Evolutionary conservation across 2,329 filamentous ascomycete genomes (phyloP).

Genomic region (Colletotrichum magnum): DNA sequence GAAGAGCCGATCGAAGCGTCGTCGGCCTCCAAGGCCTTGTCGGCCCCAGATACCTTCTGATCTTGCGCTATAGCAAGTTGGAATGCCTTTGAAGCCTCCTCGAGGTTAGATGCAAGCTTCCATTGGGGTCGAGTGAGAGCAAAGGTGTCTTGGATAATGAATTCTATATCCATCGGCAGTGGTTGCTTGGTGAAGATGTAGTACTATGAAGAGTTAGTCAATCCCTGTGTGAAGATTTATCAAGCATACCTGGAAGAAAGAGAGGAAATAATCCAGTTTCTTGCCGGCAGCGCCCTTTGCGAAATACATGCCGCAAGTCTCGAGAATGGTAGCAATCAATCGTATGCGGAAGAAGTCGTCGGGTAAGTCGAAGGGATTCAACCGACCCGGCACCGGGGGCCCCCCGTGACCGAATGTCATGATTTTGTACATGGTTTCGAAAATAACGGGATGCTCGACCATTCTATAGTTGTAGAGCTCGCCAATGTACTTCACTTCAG

Average conservation of each 20-base stretch:
- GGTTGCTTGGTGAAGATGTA: slow-evolving; percentile 93
- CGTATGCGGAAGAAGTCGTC: slow-evolving; percentile 98
- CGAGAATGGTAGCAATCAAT: slow-evolving; percentile 87
- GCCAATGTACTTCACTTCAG: slow-evolving; percentile 95
- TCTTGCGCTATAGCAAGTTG: slow-evolving; percentile 91
- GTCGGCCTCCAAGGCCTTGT: slow-evolving; percentile 79
- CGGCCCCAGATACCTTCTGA: slow-evolving; percentile 83
- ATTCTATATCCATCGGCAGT: slow-evolving; percentile 96
- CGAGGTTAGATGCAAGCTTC: slow-evolving; percentile 85
- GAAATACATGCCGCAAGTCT: slow-evolving; percentile 97
- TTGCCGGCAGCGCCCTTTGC: slow-evolving; percentile 94
- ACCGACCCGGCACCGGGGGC: slow-evolving; percentile 82
- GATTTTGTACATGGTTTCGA: slow-evolving; percentile 95
- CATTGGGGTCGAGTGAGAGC: slow-evolving; percentile 89
- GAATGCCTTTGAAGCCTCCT: slow-evolving; percentile 88
- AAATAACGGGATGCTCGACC: slow-evolving; percentile 94
- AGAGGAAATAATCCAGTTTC: slow-evolving; percentile 97
- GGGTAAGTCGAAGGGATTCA: slow-evolving; percentile 85
- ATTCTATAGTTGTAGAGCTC: slow-evolving; percentile 98
- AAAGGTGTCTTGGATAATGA: slow-evolving; percentile 94
- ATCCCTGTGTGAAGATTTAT: not conserved
- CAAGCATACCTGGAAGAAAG: slow-evolving; percentile 83
- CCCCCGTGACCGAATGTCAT: slow-evolving; percentile 94
- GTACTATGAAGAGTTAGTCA: slow-evolving; percentile 70
- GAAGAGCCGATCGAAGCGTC: slow-evolving; percentile 78